phyloP scores from a whole-genome alignment of 441 rosid genomes.

The Eutrema salsugineum region DNA sequence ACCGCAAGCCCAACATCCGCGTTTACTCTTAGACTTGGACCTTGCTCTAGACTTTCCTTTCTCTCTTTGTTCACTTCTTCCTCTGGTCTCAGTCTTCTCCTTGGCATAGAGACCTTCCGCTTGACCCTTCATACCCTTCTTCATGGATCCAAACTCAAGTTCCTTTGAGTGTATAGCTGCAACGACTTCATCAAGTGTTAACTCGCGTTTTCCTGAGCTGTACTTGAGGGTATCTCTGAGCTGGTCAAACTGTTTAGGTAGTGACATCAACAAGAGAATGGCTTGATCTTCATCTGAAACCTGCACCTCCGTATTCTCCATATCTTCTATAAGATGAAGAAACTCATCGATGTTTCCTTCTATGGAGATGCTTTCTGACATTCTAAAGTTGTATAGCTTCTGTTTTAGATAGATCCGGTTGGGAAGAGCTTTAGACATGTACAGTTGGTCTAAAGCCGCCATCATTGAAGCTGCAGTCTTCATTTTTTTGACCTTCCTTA shows the following conservation, averaged over 20 bases:
- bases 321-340: neutral
- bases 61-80: neutral
- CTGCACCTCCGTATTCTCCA: neutral
- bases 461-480: neutral
- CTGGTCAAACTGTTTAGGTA: neutral
- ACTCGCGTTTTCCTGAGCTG: accelerated
- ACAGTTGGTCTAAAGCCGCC: neutral
- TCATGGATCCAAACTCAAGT: neutral
- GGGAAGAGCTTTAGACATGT: neutral
- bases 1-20: neutral
- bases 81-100: neutral
- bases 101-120: neutral
- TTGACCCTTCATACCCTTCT: neutral
- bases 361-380: neutral
- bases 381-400: neutral
- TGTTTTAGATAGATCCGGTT: neutral
- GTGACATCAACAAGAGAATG: neutral
- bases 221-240: neutral
- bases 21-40: neutral
- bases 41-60: neutral
- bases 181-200: neutral
- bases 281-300: neutral
- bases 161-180: neutral
- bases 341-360: neutral
- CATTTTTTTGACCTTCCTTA: neutral